Conservation (phyloP, 306 rosid species). For the Quercus mongolica region DNA sequence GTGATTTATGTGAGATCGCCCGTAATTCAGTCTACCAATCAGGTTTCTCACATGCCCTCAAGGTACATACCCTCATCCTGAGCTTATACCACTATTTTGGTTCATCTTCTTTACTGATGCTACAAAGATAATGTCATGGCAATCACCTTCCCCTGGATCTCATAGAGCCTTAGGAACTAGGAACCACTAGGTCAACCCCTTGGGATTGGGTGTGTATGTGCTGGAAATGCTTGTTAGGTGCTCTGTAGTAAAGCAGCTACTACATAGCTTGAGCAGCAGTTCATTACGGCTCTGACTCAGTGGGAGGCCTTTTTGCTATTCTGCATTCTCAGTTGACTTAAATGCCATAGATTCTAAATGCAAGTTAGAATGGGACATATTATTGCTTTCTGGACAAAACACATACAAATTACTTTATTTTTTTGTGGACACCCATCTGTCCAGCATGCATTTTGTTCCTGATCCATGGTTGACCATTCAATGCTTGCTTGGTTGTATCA, state of each 20-base stretch:
- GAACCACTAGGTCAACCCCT: too few species aligned
- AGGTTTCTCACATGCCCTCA: slow-evolving; percentile 91
- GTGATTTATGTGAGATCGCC: slow-evolving; percentile 95
- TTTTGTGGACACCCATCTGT: not conserved
- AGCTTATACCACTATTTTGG: not conserved
- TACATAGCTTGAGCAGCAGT: not conserved
- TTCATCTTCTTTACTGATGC: not conserved
- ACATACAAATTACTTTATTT: not conserved
- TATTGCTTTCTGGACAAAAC: not conserved
- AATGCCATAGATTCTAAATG: too few species aligned
- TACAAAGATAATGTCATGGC: not conserved
- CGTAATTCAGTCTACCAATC: slow-evolving; percentile 96
- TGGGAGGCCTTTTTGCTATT: not conserved
- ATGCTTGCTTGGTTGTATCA: not conserved
- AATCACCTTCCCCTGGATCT: not conserved
- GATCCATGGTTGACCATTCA: not conserved
- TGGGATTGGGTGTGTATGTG: not conserved
- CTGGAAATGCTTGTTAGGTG: not conserved
- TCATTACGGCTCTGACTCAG: not conserved
- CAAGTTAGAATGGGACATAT: not conserved
- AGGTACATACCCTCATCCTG: slow-evolving; percentile 44
- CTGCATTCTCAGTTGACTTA: not conserved
- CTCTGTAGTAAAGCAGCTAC: not conserved
- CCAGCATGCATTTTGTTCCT: not conserved
- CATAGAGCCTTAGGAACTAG: too few species aligned